Evolutionary conservation across 2,329 filamentous ascomycete species (phyloP), one percentile per base, ranked within the genome.

Genomic region (Diaporthe citri): DNA sequence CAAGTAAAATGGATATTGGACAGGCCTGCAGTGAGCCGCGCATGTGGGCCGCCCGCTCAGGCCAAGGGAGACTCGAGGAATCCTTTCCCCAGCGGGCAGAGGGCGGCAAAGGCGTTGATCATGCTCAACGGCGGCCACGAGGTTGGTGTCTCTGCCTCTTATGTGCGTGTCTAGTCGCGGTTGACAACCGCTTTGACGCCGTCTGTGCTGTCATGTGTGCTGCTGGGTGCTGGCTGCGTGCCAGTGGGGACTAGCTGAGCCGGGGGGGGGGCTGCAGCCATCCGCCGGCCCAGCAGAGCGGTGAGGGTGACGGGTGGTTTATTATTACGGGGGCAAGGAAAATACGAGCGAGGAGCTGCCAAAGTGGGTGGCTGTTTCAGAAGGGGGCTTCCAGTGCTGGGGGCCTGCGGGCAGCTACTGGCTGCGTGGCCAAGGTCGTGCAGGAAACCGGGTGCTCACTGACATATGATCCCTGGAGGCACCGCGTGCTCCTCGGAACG

Each of bases 351-450:
- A 52, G 64, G 48, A 69, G 48, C 48, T 64, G 57, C 39, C 57
- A 36, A 46, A 55, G 71, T 72, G 71, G 71, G 46, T 70, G 72
- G 72, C n/a, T 73, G 72, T 73, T 73, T 73, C 72, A 73, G 62
- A 73, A 69, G 64, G 64, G 64, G 64, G 64, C 34, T 52, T 41
- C 64, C 60, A 48, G 60, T 41, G 2, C 60, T 66, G 9, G 60
- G 60, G 60, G 60, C 28, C n/a, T 31, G 41, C n/a, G 59, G 12
- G 25, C 60, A 48, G 39, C 41, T 41, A 66, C 60, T 69, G 64
- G 64, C 64, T 69, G 64, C 34, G 13, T 69, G 64, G 48, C 64
- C 64, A 69, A 69, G 64, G 31, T 55, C 34, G 31, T 52, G 64
- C 64, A 52, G 48, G 64, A 69, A 55, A 55, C 64, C 48, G 48